These are phyloP conservation scores for Trichophyton mentagrophytes DNA, from an alignment of 2,329 filamentous ascomycete genomes.

Conservation along the genomic window DNA sequence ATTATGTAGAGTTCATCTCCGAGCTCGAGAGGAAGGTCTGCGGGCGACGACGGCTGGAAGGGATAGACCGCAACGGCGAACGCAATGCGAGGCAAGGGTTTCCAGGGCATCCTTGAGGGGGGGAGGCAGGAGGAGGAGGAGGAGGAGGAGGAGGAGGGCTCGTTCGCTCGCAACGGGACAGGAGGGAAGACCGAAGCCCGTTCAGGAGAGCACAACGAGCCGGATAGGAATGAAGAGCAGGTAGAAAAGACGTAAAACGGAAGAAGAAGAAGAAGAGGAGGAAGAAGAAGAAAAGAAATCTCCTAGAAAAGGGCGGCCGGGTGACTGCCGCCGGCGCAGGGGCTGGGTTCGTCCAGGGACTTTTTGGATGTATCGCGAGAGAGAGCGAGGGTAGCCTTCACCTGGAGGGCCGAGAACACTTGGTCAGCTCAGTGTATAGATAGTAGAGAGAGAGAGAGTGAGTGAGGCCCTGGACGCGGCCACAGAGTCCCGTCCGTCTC, in stretches of 20 bases:
- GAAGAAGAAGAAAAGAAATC: too few relatives aligned
- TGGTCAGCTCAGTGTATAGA: neutral
- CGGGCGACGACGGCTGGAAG: constrained; percentile 72
- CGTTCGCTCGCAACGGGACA: neutral
- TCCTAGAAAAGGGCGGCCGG: too few relatives aligned
- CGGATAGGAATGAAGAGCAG: too few relatives aligned
- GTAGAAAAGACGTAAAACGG: too few relatives aligned
- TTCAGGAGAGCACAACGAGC: too few relatives aligned
- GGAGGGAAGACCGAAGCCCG: neutral
- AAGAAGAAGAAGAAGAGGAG: too few relatives aligned
- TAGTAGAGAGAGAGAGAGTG: neutral
- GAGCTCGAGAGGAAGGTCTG: constrained; percentile 90
- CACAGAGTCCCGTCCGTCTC: too few relatives aligned
- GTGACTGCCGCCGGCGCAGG: neutral
- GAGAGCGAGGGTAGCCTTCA: constrained; percentile 4
- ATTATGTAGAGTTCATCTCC: constrained; percentile 99
- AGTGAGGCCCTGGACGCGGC: too few relatives aligned
- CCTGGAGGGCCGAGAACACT: neutral
- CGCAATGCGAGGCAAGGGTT: constrained; percentile 88
- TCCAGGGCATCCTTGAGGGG: constrained; percentile 69
- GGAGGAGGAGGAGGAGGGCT: neutral
- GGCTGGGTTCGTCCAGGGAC: neutral
- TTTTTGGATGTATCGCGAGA: constrained; percentile 3
- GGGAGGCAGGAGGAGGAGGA: neutral
- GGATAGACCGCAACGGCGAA: constrained; percentile 95